Percentiles rank a stretch among this genome's conserved stretches.
phyloP scores from a whole-genome alignment of 116 monocot genomes.

The Phalaenopsis hybrid region DNA sequence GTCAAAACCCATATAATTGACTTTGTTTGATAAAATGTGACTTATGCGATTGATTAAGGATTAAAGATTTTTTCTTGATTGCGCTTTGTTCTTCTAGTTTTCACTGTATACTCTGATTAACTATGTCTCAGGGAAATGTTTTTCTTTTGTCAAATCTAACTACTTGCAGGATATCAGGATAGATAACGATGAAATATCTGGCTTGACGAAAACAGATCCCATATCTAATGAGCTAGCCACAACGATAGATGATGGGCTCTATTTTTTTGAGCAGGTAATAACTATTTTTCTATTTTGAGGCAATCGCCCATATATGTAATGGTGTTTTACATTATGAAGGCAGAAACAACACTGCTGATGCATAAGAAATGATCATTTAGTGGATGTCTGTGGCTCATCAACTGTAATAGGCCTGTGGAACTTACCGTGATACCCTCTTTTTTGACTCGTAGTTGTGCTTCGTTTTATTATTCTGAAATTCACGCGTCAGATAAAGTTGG shows the following conservation, averaged over 20 bases:
- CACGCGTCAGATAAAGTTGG: neutral
- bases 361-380: neutral
- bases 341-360: neutral
- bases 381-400: too few relatives aligned
- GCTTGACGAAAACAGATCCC: conserved; percentile 24
- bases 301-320: neutral
- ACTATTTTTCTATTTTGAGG: neutral
- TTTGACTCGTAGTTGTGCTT: neutral
- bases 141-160: conserved; percentile 4
- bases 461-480: neutral
- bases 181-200: conserved; percentile 32
- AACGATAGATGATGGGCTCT: conserved; percentile 77
- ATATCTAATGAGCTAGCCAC: conserved; percentile 66
- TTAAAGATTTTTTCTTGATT: neutral
- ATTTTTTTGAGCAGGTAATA: conserved; percentile 82
- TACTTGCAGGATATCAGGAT: conserved; percentile 38
- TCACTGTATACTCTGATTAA: neutral
- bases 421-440: neutral
- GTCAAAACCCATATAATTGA: too few relatives aligned
- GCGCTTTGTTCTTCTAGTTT: neutral
- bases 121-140: neutral
- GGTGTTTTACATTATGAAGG: neutral
- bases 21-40: too few relatives aligned
- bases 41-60: too few relatives aligned
- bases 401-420: neutral